Evolutionary conservation across 306 rosid genomes (phyloP).

Genomic region (Erythrophleum fordii): DNA sequence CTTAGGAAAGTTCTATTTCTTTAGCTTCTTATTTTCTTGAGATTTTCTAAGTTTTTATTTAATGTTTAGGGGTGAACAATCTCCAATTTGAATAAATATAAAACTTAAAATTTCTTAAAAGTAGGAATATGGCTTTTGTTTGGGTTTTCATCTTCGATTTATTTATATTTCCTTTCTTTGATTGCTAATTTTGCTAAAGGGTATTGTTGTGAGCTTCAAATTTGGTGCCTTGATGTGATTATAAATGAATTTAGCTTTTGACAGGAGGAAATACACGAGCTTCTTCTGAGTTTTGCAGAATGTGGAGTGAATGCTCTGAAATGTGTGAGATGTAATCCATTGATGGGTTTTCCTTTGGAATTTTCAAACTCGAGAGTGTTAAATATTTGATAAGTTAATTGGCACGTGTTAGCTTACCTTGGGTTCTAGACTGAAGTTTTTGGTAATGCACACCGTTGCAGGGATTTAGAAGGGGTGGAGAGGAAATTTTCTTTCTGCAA

Average conservation of each 20-base stretch:
- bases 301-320: constrained; percentile 61
- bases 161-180: neutral
- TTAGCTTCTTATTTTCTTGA: too few relatives aligned
- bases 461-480: constrained; percentile 53
- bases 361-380: constrained; percentile 18
- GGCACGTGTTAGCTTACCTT: too few relatives aligned
- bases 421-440: neutral
- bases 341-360: constrained; percentile 42
- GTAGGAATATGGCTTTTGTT: too few relatives aligned
- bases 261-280: constrained; percentile 51
- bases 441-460: constrained; percentile 22
- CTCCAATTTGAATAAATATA: too few relatives aligned
- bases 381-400: neutral
- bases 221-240: neutral
- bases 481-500: constrained; percentile 70
- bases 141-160: constrained; percentile 25
- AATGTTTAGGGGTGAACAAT: too few relatives aligned
- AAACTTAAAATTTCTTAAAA: too few relatives aligned
- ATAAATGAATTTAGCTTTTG: constrained; percentile 39
- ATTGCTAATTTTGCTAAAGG: neutral
- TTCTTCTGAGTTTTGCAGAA: constrained; percentile 55
- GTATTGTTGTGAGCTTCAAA: neutral
- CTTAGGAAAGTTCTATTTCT: too few relatives aligned
- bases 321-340: constrained; percentile 59
- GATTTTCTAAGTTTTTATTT: too few relatives aligned